Conservation (phyloP, 2,329 filamentous ascomycete genomes). For the Penicillium janthinellum region DNA sequence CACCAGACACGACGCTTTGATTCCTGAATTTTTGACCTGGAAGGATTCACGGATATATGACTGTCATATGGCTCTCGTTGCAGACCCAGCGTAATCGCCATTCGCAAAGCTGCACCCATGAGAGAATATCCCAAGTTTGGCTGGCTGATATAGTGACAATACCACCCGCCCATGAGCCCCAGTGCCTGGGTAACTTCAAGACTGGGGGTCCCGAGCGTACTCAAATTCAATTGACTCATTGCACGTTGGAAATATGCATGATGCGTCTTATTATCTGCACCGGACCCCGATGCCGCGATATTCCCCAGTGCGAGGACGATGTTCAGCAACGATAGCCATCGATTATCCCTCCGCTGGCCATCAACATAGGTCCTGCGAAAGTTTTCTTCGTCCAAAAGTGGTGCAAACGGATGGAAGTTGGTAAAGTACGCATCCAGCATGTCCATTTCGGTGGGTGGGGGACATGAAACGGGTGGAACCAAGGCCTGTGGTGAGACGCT, state of each 20-base stretch:
- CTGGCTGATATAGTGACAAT: constrained; percentile 73
- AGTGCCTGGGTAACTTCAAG: constrained; percentile 72
- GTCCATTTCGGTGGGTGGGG: constrained; percentile 60
- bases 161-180: constrained; percentile 70
- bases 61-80: constrained; percentile 61
- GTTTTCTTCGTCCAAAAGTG: constrained; percentile 69
- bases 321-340: constrained; percentile 71
- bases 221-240: constrained; percentile 65
- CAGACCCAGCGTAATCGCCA: constrained; percentile 70
- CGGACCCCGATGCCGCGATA: constrained; percentile 61
- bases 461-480: constrained; percentile 1
- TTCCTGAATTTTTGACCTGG: constrained; percentile 55
- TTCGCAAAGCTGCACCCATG: constrained; percentile 68
- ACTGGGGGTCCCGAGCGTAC: constrained; percentile 66
- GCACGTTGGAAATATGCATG: constrained; percentile 68
- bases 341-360: constrained; percentile 63
- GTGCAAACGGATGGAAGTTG: constrained; percentile 68
- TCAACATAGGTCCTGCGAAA: constrained; percentile 66
- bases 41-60: constrained; percentile 33
- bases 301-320: constrained; percentile 75
- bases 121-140: constrained; percentile 74
- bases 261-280: constrained; percentile 60
- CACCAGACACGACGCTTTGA: constrained; percentile 69
- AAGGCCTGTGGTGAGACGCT: constrained; percentile 31
- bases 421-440: constrained; percentile 73